Base-by-base conservation (phyloP, 2,329 filamentous ascomycete species). In the Aspergillus sp. region DNA sequence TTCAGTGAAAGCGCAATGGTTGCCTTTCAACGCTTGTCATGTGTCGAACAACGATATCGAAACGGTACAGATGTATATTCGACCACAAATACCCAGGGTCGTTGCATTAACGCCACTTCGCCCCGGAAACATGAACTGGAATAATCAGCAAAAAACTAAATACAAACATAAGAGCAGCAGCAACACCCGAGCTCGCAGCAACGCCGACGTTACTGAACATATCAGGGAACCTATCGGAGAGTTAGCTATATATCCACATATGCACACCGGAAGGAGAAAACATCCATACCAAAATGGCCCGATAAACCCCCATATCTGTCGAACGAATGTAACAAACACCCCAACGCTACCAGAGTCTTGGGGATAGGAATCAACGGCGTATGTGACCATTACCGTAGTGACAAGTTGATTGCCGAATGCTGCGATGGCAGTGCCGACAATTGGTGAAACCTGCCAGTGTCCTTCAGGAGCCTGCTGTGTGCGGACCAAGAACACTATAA, bases 321-420 rank as follows among this genome's bases (percentile, higher is more conserved):
- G 77, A 3, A 87, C 77, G 61, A 86, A 79, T 2, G 79, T 85
- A 66, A 87, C 78, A 60, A 86, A 86, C 0, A 86, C 84, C 9
- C 84, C 85, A 17, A 87, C 77, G 53, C 79, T 81, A 3, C 79
- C 81, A 1, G 83, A 78, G 53, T 86, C 80, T 37, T 82, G 74
- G 0, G 76, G 78, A 63, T 84, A 82, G 63, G 82, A 85, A 65
- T 87, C 84, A 2, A 87, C 79, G 0, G 84, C 80, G 65, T 73
- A 88, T 0, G 85, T 88, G 52, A 86, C 80, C 58, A 86, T 68
- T 0, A 87, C 81, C 0, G 85, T 87, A 2, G 85, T 87, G 24
- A 87, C 78, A 33, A 88, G 80, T 69, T 87, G 85, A 60, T 86
- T 86, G 1, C 85, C 85, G 4, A 76, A 80, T 0, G 79, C 80